Base-by-base conservation (phyloP, 306 rosid species). In the Cyclanthera cordifolia region DNA sequence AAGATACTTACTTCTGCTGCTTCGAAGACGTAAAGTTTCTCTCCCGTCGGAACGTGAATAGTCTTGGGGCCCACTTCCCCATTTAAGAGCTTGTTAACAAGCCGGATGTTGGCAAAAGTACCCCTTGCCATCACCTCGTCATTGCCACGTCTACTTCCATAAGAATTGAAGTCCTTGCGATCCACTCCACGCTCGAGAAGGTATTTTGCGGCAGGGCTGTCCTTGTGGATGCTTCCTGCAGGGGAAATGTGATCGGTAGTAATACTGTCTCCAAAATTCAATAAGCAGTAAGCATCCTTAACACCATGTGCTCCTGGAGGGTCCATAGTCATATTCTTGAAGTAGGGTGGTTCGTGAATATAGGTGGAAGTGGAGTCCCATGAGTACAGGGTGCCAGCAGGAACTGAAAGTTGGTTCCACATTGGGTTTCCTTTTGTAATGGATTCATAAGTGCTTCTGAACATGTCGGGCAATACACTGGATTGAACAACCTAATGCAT, bases 41-140 rank as follows among this genome's bases (percentile, higher is more conserved):
- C 96, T 57, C 97, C 96, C 0, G 91, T 76, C 21, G 97, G 97
- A 79, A 91, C 66, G 65, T 88, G 95, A 79, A 91, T 70, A 50
- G 97, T 91, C 79, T 76, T 88, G 30, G 96, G 88, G 14, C 97
- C 96, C 45, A 87, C 96, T 82, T 89, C 96, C 34, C 96, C 96
- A 37, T 87, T 85, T 80, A 92, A 77, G 63, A 92, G 93, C 84
- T 92, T 92, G 87, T 89, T 87, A 65, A 92, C 96, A 64, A 92
- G 57, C 71, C 95, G 95, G 53, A 89, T 92, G 76, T 92, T 87
- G 53, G 93, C 95, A 83, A 92, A 92, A 54, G 98, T 92, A 74
- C 98, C 98, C 48, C 98, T 81, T 34, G 90, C 96, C 98, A 92
- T 92, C 66, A 92, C 80, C 76, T 92, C 98, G 79, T 89, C 98